Base-by-base conservation (phyloP, 805 yeast genomes). In the Kodamaea kakaduensis region DNA sequence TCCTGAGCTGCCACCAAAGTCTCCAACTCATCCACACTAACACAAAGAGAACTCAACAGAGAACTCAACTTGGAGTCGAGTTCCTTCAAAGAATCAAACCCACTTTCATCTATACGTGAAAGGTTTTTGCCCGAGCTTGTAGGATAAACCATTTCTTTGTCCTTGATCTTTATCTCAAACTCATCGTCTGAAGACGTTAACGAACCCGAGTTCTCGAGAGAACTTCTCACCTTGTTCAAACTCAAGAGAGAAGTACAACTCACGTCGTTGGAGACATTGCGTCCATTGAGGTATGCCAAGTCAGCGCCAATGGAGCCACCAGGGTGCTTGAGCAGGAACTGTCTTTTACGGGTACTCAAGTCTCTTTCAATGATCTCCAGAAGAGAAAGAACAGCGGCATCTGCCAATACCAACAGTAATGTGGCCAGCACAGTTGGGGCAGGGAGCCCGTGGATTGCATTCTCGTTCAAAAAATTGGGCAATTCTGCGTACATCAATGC, bases 371-470 rank as follows among this genome's bases (percentile, higher is more conserved):
- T 71, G 50, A 81, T 53, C 51, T 86, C 93, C 32, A 80, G 73
- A 16, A 88, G 59, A 0, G 95, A 83, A 32, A 88, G 71, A 24
- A 84, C 74, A 10, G 83, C 73, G 1, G 94, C 84, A 52, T 88
- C 96, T 7, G 93, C 81, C 26, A 86, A 61, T 0, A 84, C 78
- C 32, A 87, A 60, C 40, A 88, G 74, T 17, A 88, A 63, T 0
- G 95, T 83, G 2, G 95, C 81, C 4, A 94, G 78, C 4, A 87
- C 75, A 0, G 96, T 87, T 1, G 96, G 96, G 0, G 96, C 95
- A 6, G 88, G 82, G 18, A 87, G 56, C 0, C 96, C 96, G 48
- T 83, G 84, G 3, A 84, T 62, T 9, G 70, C 57, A 13, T 71
- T 68, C 42, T 87, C 96, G 18, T 72, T 64, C 38, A 78, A 66